phyloP scores from a whole-genome alignment of 2,329 filamentous ascomycete species.

The Penicillium oxalicum region DNA sequence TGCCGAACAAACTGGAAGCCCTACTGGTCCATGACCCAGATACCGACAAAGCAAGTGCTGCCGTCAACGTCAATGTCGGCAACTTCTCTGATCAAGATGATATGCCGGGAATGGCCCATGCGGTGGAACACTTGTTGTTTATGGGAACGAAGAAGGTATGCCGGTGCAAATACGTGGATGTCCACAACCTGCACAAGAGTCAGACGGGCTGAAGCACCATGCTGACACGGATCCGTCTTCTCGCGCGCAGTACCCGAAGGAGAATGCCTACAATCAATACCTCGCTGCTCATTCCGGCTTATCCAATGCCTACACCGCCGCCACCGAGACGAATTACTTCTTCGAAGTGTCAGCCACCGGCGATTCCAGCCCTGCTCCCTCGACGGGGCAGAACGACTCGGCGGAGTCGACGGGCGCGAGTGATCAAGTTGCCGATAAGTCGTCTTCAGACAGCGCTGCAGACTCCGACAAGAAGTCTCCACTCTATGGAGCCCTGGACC shows the following conservation, averaged over 20 bases:
- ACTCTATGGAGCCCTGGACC: constrained; percentile 75
- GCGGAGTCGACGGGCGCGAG: constrained; percentile 24
- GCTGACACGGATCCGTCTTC: constrained; percentile 9
- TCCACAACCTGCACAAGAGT: not conserved
- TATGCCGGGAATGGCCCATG: constrained; percentile 93
- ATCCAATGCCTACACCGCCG: constrained; percentile 90
- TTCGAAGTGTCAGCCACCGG: constrained; percentile 87
- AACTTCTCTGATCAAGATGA: constrained; percentile 88
- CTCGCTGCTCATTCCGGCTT: constrained; percentile 82
- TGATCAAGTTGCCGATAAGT: constrained; percentile 12
- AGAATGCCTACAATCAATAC: constrained; percentile 94
- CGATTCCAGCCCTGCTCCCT: constrained; percentile 33
- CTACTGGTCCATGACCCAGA: constrained; percentile 88
- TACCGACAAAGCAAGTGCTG: constrained; percentile 93
- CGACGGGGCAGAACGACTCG: constrained; percentile 22
- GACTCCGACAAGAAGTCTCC: constrained; percentile 43
- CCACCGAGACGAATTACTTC: constrained; percentile 94
- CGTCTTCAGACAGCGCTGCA: constrained; percentile 17
- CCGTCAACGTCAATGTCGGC: constrained; percentile 91
- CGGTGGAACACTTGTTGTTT: constrained; percentile 91
- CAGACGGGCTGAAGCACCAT: not conserved
- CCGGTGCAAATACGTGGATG: not conserved
- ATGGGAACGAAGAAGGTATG: constrained; percentile 93
- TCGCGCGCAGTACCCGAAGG: constrained; percentile 65
- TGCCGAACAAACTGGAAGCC: constrained; percentile 83